Conservation (phyloP, 805 yeast genomes). For the Candida sanyiensis region DNA sequence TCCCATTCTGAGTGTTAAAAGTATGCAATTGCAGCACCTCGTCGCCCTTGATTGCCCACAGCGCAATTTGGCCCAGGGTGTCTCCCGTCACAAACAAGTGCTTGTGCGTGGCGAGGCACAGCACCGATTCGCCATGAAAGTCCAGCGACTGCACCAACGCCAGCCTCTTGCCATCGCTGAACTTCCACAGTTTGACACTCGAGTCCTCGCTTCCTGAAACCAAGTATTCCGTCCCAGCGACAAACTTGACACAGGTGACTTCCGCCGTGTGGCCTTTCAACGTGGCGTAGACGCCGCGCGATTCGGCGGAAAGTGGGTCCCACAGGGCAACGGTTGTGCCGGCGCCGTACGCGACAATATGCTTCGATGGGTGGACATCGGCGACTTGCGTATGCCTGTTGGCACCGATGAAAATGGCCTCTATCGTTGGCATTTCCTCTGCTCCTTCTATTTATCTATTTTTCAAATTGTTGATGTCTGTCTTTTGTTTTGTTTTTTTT, state of each 20-base stretch:
- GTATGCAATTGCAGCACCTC: slow-evolving; percentile 26
- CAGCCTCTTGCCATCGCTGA: slow-evolving; percentile 12
- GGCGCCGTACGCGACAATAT: slow-evolving; percentile 67
- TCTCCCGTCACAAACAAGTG: slow-evolving; percentile 52
- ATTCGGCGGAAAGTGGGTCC: slow-evolving; percentile 43
- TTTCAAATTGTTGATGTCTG: no score
- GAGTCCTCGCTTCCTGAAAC: slow-evolving; percentile 69
- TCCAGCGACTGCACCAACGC: slow-evolving; percentile 29
- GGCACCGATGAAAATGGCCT: slow-evolving; percentile 68
- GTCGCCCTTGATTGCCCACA: slow-evolving; percentile 41
- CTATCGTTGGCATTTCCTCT: slow-evolving; percentile 24
- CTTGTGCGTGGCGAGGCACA: slow-evolving; percentile 39
- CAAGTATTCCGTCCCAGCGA: slow-evolving; percentile 39
- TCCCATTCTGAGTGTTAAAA: slow-evolving; percentile 38
- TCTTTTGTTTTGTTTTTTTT: background rate
- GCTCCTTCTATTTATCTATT: no score
- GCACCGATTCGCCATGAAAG: slow-evolving; percentile 47
- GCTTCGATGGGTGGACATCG: slow-evolving; percentile 37
- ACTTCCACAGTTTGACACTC: slow-evolving; percentile 54
- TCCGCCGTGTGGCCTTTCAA: slow-evolving; percentile 56
- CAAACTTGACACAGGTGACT: slow-evolving; percentile 62
- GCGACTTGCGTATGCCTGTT: slow-evolving; percentile 59
- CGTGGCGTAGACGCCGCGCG: slow-evolving; percentile 46
- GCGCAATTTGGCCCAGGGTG: slow-evolving; percentile 50
- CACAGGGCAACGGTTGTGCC: slow-evolving; percentile 60